These are phyloP conservation scores for Capsicum chinense DNA, from an alignment of 257 asterid genomes.

Conservation along the genomic window DNA sequence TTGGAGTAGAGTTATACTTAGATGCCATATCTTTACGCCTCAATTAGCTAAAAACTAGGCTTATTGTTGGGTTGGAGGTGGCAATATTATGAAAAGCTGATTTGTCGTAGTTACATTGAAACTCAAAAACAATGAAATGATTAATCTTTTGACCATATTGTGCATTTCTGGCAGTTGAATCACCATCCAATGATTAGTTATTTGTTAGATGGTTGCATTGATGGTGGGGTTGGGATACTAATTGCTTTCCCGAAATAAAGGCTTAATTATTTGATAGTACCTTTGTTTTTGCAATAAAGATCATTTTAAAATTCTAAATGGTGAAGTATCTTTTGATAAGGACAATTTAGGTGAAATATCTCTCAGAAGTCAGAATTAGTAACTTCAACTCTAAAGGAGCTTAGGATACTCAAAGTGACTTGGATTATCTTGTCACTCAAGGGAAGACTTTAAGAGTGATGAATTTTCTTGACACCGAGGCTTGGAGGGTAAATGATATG, in stretches of 20 bases:
- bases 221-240: neutral
- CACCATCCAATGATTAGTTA: neutral
- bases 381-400: neutral
- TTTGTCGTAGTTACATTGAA: neutral
- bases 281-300: neutral
- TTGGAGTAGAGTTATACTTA: no score
- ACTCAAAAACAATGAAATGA: constrained; percentile 2
- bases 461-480: neutral
- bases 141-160: neutral
- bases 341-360: neutral
- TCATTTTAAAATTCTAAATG: neutral
- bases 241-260: neutral
- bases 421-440: neutral
- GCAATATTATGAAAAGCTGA: neutral
- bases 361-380: neutral
- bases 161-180: neutral
- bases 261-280: neutral
- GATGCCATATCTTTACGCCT: no score
- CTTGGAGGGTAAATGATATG: neutral
- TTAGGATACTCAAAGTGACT: neutral
- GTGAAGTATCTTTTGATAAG: neutral
- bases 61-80: neutral
- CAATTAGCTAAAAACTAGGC: neutral
- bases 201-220: neutral
- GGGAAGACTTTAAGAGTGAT: neutral